Conservation (phyloP, 495 filamentous ascomycete genomes). For the Podospora pseudopauciseta region DNA sequence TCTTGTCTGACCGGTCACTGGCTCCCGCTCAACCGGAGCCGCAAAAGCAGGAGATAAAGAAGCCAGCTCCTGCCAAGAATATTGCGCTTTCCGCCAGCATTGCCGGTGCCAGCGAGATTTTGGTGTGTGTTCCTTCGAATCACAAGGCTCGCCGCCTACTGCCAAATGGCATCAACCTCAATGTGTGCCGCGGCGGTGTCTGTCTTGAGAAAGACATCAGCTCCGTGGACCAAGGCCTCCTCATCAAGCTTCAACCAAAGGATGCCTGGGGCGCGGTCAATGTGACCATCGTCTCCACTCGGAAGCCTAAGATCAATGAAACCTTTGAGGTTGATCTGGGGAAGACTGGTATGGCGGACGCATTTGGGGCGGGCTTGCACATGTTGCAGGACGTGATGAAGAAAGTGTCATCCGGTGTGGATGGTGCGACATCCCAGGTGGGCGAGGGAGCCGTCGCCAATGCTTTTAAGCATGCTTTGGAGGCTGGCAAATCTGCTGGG, state of each 20-base stretch:
- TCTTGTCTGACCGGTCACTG: constrained; percentile 34
- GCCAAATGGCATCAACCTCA: constrained; percentile 42
- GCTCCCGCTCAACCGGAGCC: background rate
- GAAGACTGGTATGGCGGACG: constrained; percentile 33
- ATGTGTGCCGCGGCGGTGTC: constrained; percentile 40
- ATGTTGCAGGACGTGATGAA: constrained; percentile 37
- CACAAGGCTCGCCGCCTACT: constrained; percentile 41
- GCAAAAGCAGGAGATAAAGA: constrained; percentile 19
- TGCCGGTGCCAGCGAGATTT: constrained; percentile 36
- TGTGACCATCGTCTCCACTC: constrained; percentile 42
- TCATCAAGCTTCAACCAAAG: constrained; percentile 39
- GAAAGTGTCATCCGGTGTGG: constrained; percentile 32
- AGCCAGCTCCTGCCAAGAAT: constrained; percentile 15
- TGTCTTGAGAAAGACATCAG: constrained; percentile 41
- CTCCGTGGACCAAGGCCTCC: constrained; percentile 41
- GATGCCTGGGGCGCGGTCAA: constrained; percentile 43
- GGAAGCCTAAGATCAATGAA: constrained; percentile 45
- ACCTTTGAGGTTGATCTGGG: constrained; percentile 45
- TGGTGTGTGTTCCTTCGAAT: constrained; percentile 36
- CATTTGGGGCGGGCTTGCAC: constrained; percentile 37
- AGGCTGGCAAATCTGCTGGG: constrained; percentile 26
- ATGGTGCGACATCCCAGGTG: constrained; percentile 31
- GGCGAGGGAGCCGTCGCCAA: constrained; percentile 34
- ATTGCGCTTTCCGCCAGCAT: constrained; percentile 38
- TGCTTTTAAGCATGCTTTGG: constrained; percentile 28